Evolutionary conservation across 73 alveolate genomes (phyloP).

Genomic region (Paramecium caudatum): DNA sequence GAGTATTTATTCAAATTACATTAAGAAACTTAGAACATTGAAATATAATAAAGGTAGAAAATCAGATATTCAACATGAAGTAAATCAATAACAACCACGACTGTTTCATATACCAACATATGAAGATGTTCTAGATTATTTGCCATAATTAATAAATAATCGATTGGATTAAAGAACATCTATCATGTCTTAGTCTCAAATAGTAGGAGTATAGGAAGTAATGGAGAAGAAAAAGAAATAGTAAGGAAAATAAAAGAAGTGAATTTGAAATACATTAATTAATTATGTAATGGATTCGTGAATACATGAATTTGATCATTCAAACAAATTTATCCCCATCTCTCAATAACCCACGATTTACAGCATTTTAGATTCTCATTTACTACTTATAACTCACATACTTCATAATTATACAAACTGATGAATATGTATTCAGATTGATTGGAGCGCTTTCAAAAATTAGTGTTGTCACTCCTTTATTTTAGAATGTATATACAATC

Average conservation of each 20-base stretch:
- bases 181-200: no score
- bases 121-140: constrained; percentile 21
- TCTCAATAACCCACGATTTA: not conserved
- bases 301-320: constrained; percentile 31
- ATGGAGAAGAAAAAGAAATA: constrained; percentile 11
- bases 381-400: constrained; percentile 28
- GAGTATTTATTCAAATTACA: not conserved
- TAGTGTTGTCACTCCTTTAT: constrained; percentile 20
- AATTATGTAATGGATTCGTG: constrained; percentile 52
- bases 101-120: not conserved
- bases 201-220: no score
- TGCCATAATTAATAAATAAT: not conserved
- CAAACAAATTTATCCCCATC: constrained; percentile 42
- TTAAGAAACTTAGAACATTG: not conserved
- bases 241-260: not conserved
- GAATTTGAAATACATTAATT: constrained; percentile 33
- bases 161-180: not conserved
- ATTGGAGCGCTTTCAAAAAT: constrained; percentile 3
- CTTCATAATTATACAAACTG: not conserved
- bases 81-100: not conserved
- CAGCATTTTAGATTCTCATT: constrained; percentile 11
- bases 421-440: constrained; percentile 44
- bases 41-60: not conserved
- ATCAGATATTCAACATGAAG: not conserved
- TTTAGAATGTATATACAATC: not conserved